Evolutionary conservation across 805 yeast species (phyloP), one percentile per base, ranked within the genome.

Genomic region (Maudiozyma turicensis): DNA sequence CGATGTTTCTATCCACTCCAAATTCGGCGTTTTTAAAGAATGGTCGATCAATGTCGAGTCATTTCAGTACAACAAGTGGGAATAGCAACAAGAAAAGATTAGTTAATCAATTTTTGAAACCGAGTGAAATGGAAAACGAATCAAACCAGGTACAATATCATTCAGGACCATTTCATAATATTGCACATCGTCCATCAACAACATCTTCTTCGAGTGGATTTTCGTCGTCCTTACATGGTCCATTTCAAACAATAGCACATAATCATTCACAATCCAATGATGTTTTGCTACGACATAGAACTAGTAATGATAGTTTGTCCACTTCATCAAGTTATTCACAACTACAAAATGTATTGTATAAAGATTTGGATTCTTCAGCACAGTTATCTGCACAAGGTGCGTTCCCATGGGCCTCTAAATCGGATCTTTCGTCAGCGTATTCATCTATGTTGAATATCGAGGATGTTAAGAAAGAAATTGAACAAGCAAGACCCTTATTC

Each of bases 31-130:
- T 40, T n/a, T 10, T 40, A 15, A 42, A 34, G 46, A 47, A 14
- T 42, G 31, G 45, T 47, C 28, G 38, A 48, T 45, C 50, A 38
- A 39, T 38, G 39, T 43, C 43, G 13, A 39, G 44, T 40, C 28
- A 26, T 34, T 33, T 43, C 38, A 10, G 34, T 34, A 13, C 43
- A 6, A 3, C 29, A 10, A 14, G 43, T 40, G 8, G 37, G n/a
- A 15, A 5, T 29, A 26, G 8, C 11, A 29, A 35, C 30, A 45
- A 45, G 30, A 40, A 35, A 35, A 39, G 52, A 40, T 32, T 52
- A 26, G 52, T 52, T 3, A 41, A 45, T 29, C 51, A 47, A 28
- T 52, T 52, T 30, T 35, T 52, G 15, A 46, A 45, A 35, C 40
- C 41, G 8, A 33, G 38, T 15, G 41, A 47, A 10, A 31, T 14